Conservation (phyloP, 768 basidiomycete genomes). For the Agrocybe pediades region DNA sequence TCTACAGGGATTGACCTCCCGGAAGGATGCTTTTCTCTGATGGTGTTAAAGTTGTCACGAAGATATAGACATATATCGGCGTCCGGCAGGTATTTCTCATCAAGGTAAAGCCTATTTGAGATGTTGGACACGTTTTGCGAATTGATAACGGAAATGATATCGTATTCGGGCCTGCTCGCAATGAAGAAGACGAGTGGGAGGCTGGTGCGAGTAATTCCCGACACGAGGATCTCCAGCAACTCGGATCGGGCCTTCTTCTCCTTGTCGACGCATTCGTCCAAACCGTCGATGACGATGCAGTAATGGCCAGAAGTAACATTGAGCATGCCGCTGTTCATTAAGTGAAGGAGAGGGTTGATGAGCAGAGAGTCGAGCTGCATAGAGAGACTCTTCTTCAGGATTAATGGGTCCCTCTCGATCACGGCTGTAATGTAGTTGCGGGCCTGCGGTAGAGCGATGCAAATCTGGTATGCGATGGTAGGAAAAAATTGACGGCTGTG, state of each 20-base stretch:
- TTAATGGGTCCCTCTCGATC: constrained; percentile 6
- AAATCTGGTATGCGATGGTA: constrained; percentile 17
- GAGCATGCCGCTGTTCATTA: not conserved
- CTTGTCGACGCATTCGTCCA: constrained; percentile 19
- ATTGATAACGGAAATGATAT: constrained; percentile 1
- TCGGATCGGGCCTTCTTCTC: constrained; percentile 4
- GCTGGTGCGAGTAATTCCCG: not conserved
- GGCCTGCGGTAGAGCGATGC: constrained; percentile 1
- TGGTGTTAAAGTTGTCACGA: not conserved
- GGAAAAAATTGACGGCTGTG: constrained; percentile 1
- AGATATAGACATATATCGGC: constrained; percentile 4
- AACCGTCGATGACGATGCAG: constrained; percentile 18
- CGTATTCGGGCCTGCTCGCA: constrained; percentile 13
- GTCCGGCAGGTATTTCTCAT: constrained; percentile 4
- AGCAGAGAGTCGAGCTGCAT: constrained; percentile 12
- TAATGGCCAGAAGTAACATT: not conserved
- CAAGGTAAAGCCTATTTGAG: not conserved
- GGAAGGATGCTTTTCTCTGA: not conserved
- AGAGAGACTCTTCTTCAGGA: not conserved
- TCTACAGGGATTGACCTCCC: not conserved
- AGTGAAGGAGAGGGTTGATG: constrained; percentile 2
- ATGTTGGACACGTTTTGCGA: not conserved
- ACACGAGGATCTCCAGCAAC: not conserved
- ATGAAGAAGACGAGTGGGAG: constrained; percentile 5
- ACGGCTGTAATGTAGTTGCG: not conserved